These are phyloP conservation scores for Chionographis japonica DNA, from an alignment of 106 monocot species.

Conservation along the genomic window DNA sequence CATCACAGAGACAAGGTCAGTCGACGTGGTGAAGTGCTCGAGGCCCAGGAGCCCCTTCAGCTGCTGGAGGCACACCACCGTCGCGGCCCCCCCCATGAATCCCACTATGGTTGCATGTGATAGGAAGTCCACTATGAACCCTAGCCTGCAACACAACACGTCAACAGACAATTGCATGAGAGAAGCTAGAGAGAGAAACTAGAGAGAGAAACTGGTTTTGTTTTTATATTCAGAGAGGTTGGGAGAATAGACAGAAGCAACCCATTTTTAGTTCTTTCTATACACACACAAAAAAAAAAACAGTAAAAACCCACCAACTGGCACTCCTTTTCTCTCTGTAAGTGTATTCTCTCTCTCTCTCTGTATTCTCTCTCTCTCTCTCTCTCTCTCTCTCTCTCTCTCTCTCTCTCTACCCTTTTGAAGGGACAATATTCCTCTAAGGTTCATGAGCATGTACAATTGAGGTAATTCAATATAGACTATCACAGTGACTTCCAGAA, in stretches of 20 bases:
- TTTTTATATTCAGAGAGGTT: neutral
- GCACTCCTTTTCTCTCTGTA: neutral
- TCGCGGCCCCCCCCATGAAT: slow-evolving; percentile 85
- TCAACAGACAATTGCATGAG: neutral
- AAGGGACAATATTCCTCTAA: too few relatives aligned
- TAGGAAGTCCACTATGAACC: slow-evolving; percentile 79
- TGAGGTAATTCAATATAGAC: too few relatives aligned
- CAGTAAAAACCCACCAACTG: neutral
- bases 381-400: neutral
- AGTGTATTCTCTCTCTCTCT: neutral
- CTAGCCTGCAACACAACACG: slow-evolving; percentile 39
- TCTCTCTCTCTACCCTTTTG: neutral
- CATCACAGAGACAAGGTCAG: slow-evolving; percentile 71
- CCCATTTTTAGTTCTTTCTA: neutral
- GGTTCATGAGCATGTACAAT: too few relatives aligned
- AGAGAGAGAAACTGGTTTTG: neutral
- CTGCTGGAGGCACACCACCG: slow-evolving; percentile 83
- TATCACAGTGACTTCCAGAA: too few relatives aligned
- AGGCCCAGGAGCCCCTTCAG: slow-evolving; percentile 73
- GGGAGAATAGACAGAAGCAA: neutral
- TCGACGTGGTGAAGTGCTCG: slow-evolving; percentile 60
- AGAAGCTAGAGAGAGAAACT: neutral
- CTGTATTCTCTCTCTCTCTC: neutral
- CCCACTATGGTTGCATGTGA: slow-evolving; percentile 85
- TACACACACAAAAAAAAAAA: neutral